A percentile compares a stretch with the other conserved stretches of the same genome.
Conservation (phyloP, 176 grass and related monocot species). For the Themeda triandra region DNA sequence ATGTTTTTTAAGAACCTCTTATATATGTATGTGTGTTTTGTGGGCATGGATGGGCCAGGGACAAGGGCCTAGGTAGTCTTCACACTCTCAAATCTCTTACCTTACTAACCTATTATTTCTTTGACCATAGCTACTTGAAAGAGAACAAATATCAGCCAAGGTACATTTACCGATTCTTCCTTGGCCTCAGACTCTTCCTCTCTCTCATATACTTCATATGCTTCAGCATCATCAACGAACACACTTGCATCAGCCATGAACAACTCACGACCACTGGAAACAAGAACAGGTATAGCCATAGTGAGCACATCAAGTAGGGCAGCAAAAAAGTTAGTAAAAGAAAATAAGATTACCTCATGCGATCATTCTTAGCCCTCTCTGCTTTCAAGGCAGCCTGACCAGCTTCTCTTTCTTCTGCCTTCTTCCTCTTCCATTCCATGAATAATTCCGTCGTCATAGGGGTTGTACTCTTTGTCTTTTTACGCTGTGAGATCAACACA, state of each 20-base stretch:
- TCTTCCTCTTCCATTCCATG: constrained; percentile 94
- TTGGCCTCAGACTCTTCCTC: constrained; percentile 45
- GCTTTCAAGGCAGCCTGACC: constrained; percentile 70
- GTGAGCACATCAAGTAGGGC: neutral
- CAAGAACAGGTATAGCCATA: constrained; percentile 9
- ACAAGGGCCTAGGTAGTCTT: neutral
- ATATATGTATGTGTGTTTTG: neutral
- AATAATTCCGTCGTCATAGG: constrained; percentile 86
- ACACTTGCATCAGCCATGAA: constrained; percentile 91
- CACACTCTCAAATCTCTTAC: constrained; percentile 3
- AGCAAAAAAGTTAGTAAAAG: constrained; percentile 3
- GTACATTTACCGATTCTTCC: constrained; percentile 54
- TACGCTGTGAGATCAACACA: constrained; percentile 57
- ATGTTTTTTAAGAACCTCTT: too few relatives aligned
- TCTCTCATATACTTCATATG: constrained; percentile 94
- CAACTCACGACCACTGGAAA: constrained; percentile 93
- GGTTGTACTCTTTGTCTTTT: constrained; percentile 62
- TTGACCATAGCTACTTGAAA: neutral
- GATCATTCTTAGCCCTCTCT: constrained; percentile 96
- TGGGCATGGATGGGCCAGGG: neutral
- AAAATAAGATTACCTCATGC: constrained; percentile 76
- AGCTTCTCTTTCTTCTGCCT: constrained; percentile 85
- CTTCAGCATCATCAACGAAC: constrained; percentile 96
- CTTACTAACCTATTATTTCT: neutral
- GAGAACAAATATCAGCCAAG: constrained; percentile 7